phyloP scores from a whole-genome alignment of 805 yeast species.

The Metschnikowia colocasiae region DNA sequence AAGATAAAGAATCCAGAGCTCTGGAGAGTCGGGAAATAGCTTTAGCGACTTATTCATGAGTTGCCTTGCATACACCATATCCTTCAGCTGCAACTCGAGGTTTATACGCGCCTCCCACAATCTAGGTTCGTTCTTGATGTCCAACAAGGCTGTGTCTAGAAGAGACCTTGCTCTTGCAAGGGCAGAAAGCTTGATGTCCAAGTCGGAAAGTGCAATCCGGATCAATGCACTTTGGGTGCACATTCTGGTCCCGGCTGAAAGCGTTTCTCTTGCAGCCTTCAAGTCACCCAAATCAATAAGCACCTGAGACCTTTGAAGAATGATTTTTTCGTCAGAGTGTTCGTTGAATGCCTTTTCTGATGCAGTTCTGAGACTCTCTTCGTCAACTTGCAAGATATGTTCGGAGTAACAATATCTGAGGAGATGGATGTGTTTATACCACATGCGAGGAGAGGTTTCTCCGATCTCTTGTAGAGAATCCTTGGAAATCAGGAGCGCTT shows the following conservation, averaged over 20 bases:
- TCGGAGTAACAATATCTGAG: conserved; percentile 38
- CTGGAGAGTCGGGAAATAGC: conserved; percentile 53
- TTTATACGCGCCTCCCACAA: conserved; percentile 57
- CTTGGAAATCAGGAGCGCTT: conserved; percentile 35
- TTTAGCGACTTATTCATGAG: conserved; percentile 57
- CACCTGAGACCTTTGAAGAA: conserved; percentile 60
- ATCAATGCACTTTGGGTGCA: conserved; percentile 44
- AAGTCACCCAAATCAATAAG: conserved; percentile 29
- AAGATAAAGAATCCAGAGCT: conserved; percentile 65
- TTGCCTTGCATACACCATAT: conserved; percentile 49
- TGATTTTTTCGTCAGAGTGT: conserved; percentile 50
- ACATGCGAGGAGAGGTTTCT: conserved; percentile 43
- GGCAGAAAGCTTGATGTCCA: conserved; percentile 41
- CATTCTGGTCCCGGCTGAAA: conserved; percentile 45
- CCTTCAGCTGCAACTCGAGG: conserved; percentile 53
- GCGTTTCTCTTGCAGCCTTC: conserved; percentile 45
- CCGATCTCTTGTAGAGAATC: conserved; percentile 11
- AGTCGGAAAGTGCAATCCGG: conserved; percentile 52
- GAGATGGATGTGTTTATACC: conserved; percentile 58
- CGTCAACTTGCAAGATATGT: conserved; percentile 8
- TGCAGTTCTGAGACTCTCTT: conserved; percentile 19
- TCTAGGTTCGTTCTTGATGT: conserved; percentile 46
- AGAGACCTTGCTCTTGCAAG: conserved; percentile 64
- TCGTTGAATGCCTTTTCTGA: conserved; percentile 44
- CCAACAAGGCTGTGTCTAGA: conserved; percentile 61